Evolutionary conservation across 2,329 filamentous ascomycete species (phyloP).

Genomic region (Zalaria obscura): DNA sequence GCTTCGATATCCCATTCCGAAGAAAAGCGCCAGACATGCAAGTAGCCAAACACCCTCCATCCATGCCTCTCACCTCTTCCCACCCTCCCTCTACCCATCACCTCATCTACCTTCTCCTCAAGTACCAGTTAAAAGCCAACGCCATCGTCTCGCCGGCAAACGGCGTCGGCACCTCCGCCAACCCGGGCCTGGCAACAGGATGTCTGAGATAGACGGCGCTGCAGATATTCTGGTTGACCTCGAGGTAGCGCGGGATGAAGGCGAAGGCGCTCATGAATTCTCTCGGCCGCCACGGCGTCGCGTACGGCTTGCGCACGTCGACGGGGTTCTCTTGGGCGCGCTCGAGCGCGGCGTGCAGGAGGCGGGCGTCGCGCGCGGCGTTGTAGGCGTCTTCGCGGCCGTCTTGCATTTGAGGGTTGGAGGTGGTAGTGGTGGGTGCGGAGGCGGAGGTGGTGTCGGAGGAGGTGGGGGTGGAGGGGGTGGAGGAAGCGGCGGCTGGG

Average conservation of each 20-base stretch:
- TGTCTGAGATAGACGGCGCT: slow-evolving; percentile 89
- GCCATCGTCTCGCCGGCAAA: slow-evolving; percentile 58
- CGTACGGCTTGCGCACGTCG: slow-evolving; percentile 69
- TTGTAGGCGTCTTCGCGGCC: slow-evolving; percentile 33
- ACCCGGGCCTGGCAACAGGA: slow-evolving; percentile 72
- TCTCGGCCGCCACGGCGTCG: slow-evolving; percentile 78
- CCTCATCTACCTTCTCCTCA: slow-evolving; percentile 54
- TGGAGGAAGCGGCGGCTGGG: slow-evolving; percentile 1
- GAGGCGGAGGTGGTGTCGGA: slow-evolving; percentile 3
- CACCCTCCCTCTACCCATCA: neutral
- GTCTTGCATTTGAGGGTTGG: slow-evolving; percentile 12
- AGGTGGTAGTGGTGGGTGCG: neutral
- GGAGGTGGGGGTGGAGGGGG: slow-evolving; percentile 9
- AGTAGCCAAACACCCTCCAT: no score
- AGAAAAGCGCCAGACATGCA: no score
- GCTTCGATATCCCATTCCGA: no score
- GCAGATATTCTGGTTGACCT: slow-evolving; percentile 96
- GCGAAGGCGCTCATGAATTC: slow-evolving; percentile 84
- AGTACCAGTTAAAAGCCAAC: slow-evolving; percentile 87
- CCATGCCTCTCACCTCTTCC: no score
- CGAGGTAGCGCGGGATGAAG: slow-evolving; percentile 87
- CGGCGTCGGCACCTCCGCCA: slow-evolving; percentile 64
- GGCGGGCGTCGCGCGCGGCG: slow-evolving; percentile 41
- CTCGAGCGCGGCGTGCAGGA: slow-evolving; percentile 43
- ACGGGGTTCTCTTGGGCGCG: slow-evolving; percentile 60